A percentile compares a stretch with the other conserved stretches of the same genome.
Conservation (phyloP, 2,329 filamentous ascomycete genomes). For the Hymenoscyphus linearis region DNA sequence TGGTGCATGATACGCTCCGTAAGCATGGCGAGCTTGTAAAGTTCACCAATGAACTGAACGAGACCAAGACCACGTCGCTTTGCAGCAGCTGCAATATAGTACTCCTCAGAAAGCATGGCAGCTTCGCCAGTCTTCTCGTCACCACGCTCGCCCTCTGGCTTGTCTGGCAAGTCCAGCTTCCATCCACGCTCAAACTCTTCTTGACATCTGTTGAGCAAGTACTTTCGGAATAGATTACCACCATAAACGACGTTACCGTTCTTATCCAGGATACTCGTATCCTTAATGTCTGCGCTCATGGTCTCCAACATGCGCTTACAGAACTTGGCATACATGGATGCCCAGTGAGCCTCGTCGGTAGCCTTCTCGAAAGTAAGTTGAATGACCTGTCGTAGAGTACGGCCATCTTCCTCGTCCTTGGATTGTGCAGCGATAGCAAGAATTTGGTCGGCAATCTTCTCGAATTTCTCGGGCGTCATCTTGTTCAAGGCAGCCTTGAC, state of each 20-base stretch:
- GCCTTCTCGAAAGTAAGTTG: slow-evolving; percentile 99
- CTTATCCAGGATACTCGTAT: slow-evolving; percentile 92
- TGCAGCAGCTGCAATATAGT: slow-evolving; percentile 87
- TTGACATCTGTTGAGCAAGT: slow-evolving; percentile 95
- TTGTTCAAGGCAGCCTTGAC: slow-evolving; percentile 98
- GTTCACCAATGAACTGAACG: slow-evolving; percentile 97
- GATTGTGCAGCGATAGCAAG: slow-evolving; percentile 89
- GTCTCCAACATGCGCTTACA: slow-evolving; percentile 94
- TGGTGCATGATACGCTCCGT: slow-evolving; percentile 99
- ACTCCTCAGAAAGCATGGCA: slow-evolving; percentile 87
- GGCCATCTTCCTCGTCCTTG: slow-evolving; percentile 89
- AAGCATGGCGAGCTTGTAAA: slow-evolving; percentile 98
- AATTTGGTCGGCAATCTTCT: slow-evolving; percentile 90
- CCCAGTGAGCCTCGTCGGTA: slow-evolving; percentile 97
- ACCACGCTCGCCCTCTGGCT: slow-evolving; percentile 61
- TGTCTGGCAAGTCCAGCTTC: slow-evolving; percentile 78
- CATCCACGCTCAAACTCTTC: slow-evolving; percentile 98
- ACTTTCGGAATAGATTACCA: slow-evolving; percentile 95
- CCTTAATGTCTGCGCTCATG: slow-evolving; percentile 91
- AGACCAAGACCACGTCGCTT: slow-evolving; percentile 97
- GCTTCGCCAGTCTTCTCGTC: slow-evolving; percentile 61
- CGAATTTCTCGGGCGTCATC: slow-evolving; percentile 99
- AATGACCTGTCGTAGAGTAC: slow-evolving; percentile 94
- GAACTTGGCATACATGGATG: slow-evolving; percentile 98
- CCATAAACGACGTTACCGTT: slow-evolving; percentile 82